These are phyloP conservation scores for Cystobasidium pallidum DNA, from an alignment of 1,284 basidiomycete genomes.

Conservation along the genomic window DNA sequence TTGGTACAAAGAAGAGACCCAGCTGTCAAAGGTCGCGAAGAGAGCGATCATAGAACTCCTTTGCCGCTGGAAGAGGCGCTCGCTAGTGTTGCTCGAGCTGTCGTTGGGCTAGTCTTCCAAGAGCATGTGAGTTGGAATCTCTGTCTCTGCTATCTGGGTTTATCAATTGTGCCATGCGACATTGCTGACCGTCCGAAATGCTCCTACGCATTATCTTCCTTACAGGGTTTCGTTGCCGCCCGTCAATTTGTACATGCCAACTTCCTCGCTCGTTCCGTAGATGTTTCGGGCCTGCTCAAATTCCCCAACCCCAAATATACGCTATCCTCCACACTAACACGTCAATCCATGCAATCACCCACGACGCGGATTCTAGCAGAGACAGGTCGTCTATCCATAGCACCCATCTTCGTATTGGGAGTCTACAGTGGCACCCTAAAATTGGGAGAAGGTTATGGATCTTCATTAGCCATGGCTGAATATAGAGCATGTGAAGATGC, in stretches of 20 bases:
- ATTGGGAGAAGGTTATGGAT: constrained; percentile 93
- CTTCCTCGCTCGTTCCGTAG: constrained; percentile 80
- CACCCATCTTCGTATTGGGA: constrained; percentile 90
- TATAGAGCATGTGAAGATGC: constrained; percentile 69
- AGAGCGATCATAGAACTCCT: constrained; percentile 48
- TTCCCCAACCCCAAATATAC: constrained; percentile 62
- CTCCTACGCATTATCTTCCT: constrained; percentile 53
- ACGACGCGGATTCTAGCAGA: constrained; percentile 78
- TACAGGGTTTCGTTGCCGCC: constrained; percentile 76
- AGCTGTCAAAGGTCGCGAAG: constrained; percentile 31
- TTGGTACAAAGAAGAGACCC: constrained; percentile 11
- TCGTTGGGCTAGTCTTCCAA: constrained; percentile 63
- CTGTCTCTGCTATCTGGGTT: background rate
- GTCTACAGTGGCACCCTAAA: constrained; percentile 82
- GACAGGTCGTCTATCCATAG: constrained; percentile 83
- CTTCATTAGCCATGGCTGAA: constrained; percentile 91
- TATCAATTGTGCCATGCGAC: background rate
- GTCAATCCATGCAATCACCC: constrained; percentile 54
- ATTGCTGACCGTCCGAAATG: background rate
- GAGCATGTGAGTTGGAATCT: constrained; percentile 57
- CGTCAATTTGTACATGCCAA: constrained; percentile 81
- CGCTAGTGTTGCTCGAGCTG: constrained; percentile 59
- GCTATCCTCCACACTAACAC: constrained; percentile 54
- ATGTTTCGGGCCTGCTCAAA: constrained; percentile 81
- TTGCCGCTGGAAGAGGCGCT: constrained; percentile 55